Conservation (phyloP, 352 stramenopile genomes). For the Phytophthora capsici region DNA sequence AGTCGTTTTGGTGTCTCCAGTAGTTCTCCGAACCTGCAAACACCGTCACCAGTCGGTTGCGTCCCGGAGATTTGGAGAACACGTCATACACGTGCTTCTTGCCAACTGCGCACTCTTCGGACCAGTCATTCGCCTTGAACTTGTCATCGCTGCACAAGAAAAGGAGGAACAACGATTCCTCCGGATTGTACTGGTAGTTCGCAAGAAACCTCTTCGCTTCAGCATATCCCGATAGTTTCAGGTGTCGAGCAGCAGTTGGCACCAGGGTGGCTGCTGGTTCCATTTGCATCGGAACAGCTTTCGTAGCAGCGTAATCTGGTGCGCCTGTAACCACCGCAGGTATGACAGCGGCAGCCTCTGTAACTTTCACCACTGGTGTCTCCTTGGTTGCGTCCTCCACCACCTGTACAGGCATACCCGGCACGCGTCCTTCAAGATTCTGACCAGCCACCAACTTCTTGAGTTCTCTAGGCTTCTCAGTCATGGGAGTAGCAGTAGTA, state of each 20-base stretch:
- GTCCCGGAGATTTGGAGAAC: conserved; percentile 58
- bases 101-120: conserved; percentile 46
- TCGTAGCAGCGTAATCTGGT: conserved; percentile 5
- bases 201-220: conserved; percentile 58
- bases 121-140: conserved; percentile 63
- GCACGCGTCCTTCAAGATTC: conserved; percentile 27
- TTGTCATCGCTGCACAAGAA: conserved; percentile 75
- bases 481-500: conserved; percentile 2
- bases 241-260: conserved; percentile 46
- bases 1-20: conserved; percentile 55
- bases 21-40: conserved; percentile 53
- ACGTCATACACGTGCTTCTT: conserved; percentile 63
- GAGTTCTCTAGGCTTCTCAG: conserved; percentile 11
- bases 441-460: conserved; percentile 11
- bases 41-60: conserved; percentile 67
- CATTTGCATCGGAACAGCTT: neutral
- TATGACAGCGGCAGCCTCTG: conserved; percentile 2
- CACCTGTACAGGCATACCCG: conserved; percentile 21
- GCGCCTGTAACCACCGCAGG: neutral
- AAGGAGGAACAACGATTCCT: conserved; percentile 67
- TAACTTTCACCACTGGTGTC: conserved; percentile 6
- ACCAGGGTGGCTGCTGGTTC: neutral
- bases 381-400: conserved; percentile 18
- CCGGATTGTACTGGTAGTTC: conserved; percentile 43
- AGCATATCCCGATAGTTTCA: conserved; percentile 54